These are phyloP conservation scores for Cladophialophora psammophila DNA, from an alignment of 2,329 filamentous ascomycete species.

Conservation along the genomic window DNA sequence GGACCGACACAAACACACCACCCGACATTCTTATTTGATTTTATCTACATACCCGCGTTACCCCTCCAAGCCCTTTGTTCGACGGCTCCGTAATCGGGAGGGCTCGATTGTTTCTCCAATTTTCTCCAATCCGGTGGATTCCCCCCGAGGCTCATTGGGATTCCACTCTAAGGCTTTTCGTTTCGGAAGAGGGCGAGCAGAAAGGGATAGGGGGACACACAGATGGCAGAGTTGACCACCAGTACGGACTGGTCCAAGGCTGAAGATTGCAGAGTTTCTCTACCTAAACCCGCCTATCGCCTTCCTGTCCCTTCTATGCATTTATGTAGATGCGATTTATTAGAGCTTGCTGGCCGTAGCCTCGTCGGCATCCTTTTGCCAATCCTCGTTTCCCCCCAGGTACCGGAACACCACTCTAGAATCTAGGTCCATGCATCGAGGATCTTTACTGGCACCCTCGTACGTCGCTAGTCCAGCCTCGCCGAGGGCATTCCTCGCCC, in stretches of 20 bases:
- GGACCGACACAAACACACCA: too few species aligned
- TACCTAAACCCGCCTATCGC: background rate
- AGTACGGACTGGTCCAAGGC: too few species aligned
- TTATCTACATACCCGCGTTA: background rate
- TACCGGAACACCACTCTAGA: constrained; percentile 66
- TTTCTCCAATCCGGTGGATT: constrained; percentile 19
- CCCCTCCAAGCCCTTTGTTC: constrained; percentile 15
- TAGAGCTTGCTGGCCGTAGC: constrained; percentile 27
- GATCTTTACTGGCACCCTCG: constrained; percentile 59
- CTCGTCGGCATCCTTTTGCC: constrained; percentile 44
- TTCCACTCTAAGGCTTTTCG: background rate
- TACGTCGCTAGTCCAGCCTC: constrained; percentile 60
- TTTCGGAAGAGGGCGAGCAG: background rate
- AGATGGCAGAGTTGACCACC: too few species aligned
- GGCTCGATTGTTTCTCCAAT: constrained; percentile 9
- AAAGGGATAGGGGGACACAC: too few species aligned
- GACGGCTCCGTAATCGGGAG: constrained; percentile 12
- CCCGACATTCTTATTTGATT: background rate
- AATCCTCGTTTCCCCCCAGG: constrained; percentile 45
- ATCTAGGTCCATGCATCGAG: constrained; percentile 61
- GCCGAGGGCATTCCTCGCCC: constrained; percentile 59
- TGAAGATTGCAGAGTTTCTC: too few species aligned
- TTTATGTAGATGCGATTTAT: background rate
- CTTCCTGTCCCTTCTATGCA: background rate
- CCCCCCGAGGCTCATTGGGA: background rate